Conservation (phyloP, 305 asterid species). For the Fraxinus ornus region DNA sequence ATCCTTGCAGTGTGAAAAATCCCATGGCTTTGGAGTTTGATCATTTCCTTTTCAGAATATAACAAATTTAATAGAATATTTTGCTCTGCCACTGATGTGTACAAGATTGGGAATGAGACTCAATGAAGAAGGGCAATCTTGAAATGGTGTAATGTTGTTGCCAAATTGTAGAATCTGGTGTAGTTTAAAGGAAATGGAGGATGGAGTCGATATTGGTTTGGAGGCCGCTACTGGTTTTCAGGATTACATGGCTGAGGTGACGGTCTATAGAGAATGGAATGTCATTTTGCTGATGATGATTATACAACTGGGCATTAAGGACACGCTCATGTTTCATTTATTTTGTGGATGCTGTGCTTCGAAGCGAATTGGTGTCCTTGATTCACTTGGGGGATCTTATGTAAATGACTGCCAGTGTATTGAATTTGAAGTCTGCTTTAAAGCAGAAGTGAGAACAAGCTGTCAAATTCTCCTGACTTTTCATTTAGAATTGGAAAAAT, state of each 20-base stretch:
- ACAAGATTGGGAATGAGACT: background rate
- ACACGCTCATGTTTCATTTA: too few species aligned
- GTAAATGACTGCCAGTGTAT: too few species aligned
- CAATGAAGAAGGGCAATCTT: background rate
- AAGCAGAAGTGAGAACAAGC: too few species aligned
- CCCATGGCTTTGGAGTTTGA: background rate
- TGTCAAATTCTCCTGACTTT: too few species aligned
- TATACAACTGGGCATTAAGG: constrained; percentile 52
- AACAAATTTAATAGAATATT: background rate
- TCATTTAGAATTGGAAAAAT: too few species aligned
- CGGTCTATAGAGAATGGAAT: constrained; percentile 51
- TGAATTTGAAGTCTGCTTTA: too few species aligned
- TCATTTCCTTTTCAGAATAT: background rate
- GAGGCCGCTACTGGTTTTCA: background rate
- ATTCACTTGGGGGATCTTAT: too few species aligned
- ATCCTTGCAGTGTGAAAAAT: background rate
- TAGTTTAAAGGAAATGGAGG: background rate
- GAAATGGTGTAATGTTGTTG: background rate
- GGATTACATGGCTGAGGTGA: background rate
- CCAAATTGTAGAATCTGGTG: background rate
- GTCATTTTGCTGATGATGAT: constrained; percentile 80
- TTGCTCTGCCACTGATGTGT: background rate
- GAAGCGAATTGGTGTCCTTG: too few species aligned
- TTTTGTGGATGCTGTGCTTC: too few species aligned
- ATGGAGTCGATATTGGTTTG: background rate